A percentile compares a stretch with the other conserved stretches of the same genome.
Conservation (phyloP, 2,329 filamentous ascomycete genomes). For the Alternaria arbusti region DNA sequence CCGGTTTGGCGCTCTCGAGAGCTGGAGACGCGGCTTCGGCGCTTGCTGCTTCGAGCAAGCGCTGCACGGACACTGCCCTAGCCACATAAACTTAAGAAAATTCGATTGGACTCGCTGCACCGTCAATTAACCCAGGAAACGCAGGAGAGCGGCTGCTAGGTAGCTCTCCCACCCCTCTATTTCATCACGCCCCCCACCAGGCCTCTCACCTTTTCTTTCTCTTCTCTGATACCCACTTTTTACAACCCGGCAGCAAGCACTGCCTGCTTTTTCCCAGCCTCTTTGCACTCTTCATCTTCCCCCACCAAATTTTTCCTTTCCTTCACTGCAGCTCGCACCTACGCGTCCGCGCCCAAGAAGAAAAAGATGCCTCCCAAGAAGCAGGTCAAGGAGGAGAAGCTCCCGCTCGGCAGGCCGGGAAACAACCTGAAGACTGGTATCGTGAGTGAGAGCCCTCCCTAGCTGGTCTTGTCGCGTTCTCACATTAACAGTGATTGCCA, state of each 20-base stretch:
- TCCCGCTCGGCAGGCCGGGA: conserved; percentile 91
- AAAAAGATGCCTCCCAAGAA: conserved; percentile 98
- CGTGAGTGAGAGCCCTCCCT: conserved; percentile 69
- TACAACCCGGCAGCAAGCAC: conserved; percentile 57
- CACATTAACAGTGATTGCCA: conserved; percentile 59
- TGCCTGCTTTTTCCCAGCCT: conserved; percentile 49
- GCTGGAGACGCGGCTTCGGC: conserved; percentile 8
- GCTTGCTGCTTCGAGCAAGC: conserved; percentile 17
- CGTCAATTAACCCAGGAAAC: conserved; percentile 18
- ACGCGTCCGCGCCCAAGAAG: conserved; percentile 63
- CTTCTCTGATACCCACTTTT: conserved; percentile 60
- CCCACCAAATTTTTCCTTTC: conserved; percentile 43
- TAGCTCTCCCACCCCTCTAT: conserved; percentile 17
- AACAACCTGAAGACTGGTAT: conserved; percentile 99
- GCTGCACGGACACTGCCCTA: conserved; percentile 8
- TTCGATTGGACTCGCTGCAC: conserved; percentile 16
- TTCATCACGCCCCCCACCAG: conserved; percentile 44
- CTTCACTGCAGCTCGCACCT: conserved; percentile 57
- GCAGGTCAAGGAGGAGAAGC: conserved; percentile 87
- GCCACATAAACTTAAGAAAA: conserved; percentile 18
- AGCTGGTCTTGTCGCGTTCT: conserved; percentile 42
- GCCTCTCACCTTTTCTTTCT: conserved; percentile 56
- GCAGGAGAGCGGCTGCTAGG: conserved; percentile 18
- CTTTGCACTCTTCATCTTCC: conserved; percentile 41
- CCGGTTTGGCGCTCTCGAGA: conserved; percentile 2